phyloP scores from a whole-genome alignment of 441 rosid genomes.

The Pelargonium myrrhifolium region DNA sequence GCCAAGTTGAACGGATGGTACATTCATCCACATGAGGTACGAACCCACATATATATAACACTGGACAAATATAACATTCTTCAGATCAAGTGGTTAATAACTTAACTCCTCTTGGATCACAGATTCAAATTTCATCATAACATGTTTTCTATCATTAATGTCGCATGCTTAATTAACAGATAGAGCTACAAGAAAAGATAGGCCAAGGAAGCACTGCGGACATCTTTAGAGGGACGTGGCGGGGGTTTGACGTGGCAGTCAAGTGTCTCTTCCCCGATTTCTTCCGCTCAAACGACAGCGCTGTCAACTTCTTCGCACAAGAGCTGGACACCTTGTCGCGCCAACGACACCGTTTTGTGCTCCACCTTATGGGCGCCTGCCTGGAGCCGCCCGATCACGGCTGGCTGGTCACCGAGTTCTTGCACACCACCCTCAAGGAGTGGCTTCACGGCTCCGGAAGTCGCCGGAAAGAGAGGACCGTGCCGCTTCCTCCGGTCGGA shows the following conservation, averaged over 20 bases:
- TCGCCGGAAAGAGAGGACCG: constrained; percentile 24
- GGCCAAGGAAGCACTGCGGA: constrained; percentile 49
- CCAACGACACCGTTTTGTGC: constrained; percentile 41
- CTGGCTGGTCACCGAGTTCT: constrained; percentile 44
- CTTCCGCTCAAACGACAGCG: constrained; percentile 32
- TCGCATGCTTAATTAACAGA: too few relatives aligned
- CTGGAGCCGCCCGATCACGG: constrained; percentile 42
- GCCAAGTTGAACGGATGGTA: constrained; percentile 46
- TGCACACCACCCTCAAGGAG: constrained; percentile 40
- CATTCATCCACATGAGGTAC: constrained; percentile 41
- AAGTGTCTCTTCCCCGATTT: constrained; percentile 42
- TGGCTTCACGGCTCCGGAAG: constrained; percentile 46
- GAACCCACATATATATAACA: too few relatives aligned
- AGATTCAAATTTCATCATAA: too few relatives aligned
- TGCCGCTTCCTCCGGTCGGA: constrained; percentile 32
- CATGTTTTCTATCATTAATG: too few relatives aligned
- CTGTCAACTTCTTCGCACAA: constrained; percentile 36
- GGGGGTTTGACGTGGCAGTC: constrained; percentile 51
- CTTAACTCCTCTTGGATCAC: too few relatives aligned
- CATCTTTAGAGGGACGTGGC: constrained; percentile 41
- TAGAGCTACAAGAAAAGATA: constrained; percentile 32
- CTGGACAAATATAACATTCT: too few relatives aligned
- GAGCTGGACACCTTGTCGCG: constrained; percentile 44
- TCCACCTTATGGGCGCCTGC: constrained; percentile 51
- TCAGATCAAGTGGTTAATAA: too few relatives aligned